Conservation (phyloP, 495 filamentous ascomycete genomes). For the Aspergillus incahuasiensis region DNA sequence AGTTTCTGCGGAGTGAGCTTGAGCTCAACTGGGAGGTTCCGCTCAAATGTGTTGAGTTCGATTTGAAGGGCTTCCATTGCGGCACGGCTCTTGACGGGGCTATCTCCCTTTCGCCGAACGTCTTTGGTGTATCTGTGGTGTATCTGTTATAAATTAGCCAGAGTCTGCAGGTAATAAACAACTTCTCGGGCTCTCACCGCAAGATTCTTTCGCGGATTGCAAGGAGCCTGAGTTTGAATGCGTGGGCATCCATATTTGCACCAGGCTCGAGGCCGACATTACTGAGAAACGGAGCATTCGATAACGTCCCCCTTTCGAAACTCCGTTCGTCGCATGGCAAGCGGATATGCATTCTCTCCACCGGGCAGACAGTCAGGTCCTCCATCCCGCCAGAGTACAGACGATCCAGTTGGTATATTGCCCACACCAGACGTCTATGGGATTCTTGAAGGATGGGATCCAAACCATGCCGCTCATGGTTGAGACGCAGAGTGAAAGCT, state of each 20-base stretch:
- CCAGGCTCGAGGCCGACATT: not conserved
- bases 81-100: not conserved
- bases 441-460: not conserved
- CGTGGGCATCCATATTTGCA: not conserved
- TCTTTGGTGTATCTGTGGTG: not conserved
- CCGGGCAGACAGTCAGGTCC: not conserved
- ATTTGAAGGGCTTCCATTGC: not conserved
- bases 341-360: constrained; percentile 1
- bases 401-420: not conserved
- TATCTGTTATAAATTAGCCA: not conserved
- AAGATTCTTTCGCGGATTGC: not conserved
- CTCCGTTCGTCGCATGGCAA: constrained; percentile 2
- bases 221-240: not conserved
- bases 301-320: not conserved
- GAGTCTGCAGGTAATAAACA: too few relatives aligned
- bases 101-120: not conserved
- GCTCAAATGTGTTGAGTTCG: not conserved
- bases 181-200: not conserved
- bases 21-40: not conserved
- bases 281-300: not conserved
- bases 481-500: constrained; percentile 1
- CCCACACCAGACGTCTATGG: not conserved
- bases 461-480: not conserved
- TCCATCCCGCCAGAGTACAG: not conserved
- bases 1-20: not conserved